Conservation (phyloP, 768 basidiomycete species). For the Kwoniella sp. region DNA sequence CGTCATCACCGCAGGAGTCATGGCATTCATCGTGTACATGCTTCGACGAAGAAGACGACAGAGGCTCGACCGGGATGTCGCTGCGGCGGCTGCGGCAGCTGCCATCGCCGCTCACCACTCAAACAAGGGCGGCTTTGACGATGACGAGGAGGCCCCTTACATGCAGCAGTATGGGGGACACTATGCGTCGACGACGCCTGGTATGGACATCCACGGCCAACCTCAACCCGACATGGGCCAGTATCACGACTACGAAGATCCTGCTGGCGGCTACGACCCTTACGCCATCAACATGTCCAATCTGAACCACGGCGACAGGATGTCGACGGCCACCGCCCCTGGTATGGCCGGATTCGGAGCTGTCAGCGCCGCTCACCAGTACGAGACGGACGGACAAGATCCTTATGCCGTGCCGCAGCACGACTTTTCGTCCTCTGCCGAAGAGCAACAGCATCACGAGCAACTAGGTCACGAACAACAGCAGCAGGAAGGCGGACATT, state of each 20-base stretch:
- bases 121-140: conserved; percentile 39
- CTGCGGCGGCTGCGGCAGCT: conserved; percentile 47
- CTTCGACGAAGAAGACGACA: conserved; percentile 45
- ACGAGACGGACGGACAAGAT: conserved; percentile 9
- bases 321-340: conserved; percentile 31
- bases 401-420: background rate
- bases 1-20: conserved; percentile 56
- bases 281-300: conserved; percentile 35
- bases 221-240: conserved; percentile 33
- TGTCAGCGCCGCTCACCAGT: conserved; percentile 18
- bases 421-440: conserved; percentile 1
- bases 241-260: conserved; percentile 46
- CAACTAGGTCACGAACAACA: background rate
- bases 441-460: background rate
- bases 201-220: conserved; percentile 26
- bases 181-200: conserved; percentile 39
- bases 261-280: conserved; percentile 46
- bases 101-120: conserved; percentile 36
- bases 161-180: conserved; percentile 48
- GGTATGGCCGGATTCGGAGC: conserved; percentile 42
- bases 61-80: conserved; percentile 49
- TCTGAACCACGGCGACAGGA: conserved; percentile 22
- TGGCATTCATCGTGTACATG: conserved; percentile 54
- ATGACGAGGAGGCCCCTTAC: conserved; percentile 43
- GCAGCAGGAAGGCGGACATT: background rate